Base-by-base conservation (phyloP, 164 flowering plant species). In the Magnolia sinica region DNA sequence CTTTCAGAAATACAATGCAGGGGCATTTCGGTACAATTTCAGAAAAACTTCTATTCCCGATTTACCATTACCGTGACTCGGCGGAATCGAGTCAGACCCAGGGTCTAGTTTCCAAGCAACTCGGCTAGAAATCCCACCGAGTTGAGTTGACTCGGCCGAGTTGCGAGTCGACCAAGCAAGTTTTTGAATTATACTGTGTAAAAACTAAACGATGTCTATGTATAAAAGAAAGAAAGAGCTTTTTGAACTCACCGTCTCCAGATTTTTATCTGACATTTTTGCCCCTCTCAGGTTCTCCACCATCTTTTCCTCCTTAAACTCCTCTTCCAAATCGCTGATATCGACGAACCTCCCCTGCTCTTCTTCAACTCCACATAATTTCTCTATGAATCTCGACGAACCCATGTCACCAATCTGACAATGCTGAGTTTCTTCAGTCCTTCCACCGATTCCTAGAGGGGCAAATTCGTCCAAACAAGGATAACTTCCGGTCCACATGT, bases 251-350 rank as follows among this genome's bases (percentile, higher is more conserved):
- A 91, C 96, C 92, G 83, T 83, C 70, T 86, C 88, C 6, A 88
- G 82, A 76, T 89, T 89, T 77, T 87, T 82, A 78, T 77, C 74
- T 13, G 95, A 89, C 91, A 90, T 89, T 67, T 91, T 92, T 0
- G 90, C 88, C 84, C 94, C 89, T 86, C 93, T 81, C 79, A 93
- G 80, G 72, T 89, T 89, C 82, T 93, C 94, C 8, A 80, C 84
- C 82, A 79, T 79, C 63, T 79, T 90, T 59, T 80, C 86, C 50
- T 82, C 51, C 79, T 81, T 83, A 76, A 85, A 81, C 11, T 79
- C 85, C 67, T 78, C 87, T 52, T 87, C 88, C 23, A 77, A 70
- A 29, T 83, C 85, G 2, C 78, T 75, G 49, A 91, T 86, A 49
- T 88, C 88, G 24, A 89, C 76, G 10, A 85, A 82, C 74, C 82